Percentiles rank a stretch among this genome's conserved stretches.
Evolutionary conservation across 352 stramenopile species (phyloP).

Genomic region (Phytophthora syringae): DNA sequence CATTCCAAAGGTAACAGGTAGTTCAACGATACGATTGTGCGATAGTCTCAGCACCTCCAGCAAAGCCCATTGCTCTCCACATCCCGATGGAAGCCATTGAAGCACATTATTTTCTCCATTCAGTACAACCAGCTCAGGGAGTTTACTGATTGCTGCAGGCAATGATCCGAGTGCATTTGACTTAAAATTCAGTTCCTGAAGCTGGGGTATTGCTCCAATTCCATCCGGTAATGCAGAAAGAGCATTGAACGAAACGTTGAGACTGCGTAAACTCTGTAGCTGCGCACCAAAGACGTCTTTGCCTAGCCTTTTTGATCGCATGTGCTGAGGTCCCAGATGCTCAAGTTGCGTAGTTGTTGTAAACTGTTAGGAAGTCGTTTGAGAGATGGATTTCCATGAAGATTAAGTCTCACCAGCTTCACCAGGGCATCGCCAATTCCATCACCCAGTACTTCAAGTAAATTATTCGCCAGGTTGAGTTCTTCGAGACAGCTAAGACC

Average conservation of each 20-base stretch:
- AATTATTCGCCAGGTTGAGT: slow-evolving; percentile 62
- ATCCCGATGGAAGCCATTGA: slow-evolving; percentile 37
- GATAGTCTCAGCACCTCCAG: slow-evolving; percentile 50
- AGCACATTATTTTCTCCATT: slow-evolving; percentile 50
- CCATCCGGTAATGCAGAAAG: slow-evolving; percentile 44
- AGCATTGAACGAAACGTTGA: slow-evolving; percentile 57
- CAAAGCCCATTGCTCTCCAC: slow-evolving; percentile 29
- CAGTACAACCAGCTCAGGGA: slow-evolving; percentile 43
- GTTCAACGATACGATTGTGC: slow-evolving; percentile 47
- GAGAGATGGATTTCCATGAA: slow-evolving; percentile 49
- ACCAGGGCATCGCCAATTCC: slow-evolving; percentile 42
- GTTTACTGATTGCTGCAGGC: slow-evolving; percentile 32
- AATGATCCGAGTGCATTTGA: slow-evolving; percentile 41
- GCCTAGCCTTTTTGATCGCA: slow-evolving; percentile 60
- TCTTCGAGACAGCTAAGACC: slow-evolving; percentile 51
- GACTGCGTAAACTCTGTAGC: slow-evolving; percentile 37
- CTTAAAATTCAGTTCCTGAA: slow-evolving; percentile 60
- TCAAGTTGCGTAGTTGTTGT: slow-evolving; percentile 45
- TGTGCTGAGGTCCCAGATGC: slow-evolving; percentile 45
- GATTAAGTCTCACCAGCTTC: slow-evolving; percentile 39
- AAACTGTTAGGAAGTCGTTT: slow-evolving; percentile 52
- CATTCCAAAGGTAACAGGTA: slow-evolving; percentile 57
- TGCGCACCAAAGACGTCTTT: slow-evolving; percentile 52
- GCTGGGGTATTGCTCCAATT: slow-evolving; percentile 43
- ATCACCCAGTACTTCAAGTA: slow-evolving; percentile 44